phyloP scores from a whole-genome alignment of 768 basidiomycete species.

The Dentipellis sp. region DNA sequence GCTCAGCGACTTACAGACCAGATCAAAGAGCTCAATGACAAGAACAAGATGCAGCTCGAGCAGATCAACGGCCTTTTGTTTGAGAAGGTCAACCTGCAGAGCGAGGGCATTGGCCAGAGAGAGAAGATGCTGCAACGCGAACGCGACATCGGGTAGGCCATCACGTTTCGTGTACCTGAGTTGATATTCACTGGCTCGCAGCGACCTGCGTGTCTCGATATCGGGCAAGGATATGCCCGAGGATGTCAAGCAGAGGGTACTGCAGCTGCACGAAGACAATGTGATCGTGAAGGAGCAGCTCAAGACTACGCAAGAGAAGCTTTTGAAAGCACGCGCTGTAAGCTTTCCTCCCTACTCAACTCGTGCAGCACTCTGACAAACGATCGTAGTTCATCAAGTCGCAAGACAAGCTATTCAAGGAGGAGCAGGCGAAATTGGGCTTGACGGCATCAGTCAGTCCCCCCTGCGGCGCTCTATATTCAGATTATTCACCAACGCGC shows the following conservation, averaged over 20 bases:
- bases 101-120: slow-evolving; percentile 82
- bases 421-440: slow-evolving; percentile 57
- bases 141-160: slow-evolving; percentile 67
- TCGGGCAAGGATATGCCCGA: slow-evolving; percentile 76
- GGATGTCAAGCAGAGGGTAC: slow-evolving; percentile 67
- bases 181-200: slow-evolving; percentile 18
- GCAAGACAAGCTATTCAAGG: slow-evolving; percentile 84
- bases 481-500: slow-evolving; percentile 1
- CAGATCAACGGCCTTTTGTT: slow-evolving; percentile 78
- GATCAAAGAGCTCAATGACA: slow-evolving; percentile 66
- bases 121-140: slow-evolving; percentile 84
- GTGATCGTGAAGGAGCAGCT: slow-evolving; percentile 58
- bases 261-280: slow-evolving; percentile 74
- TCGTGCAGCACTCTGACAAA: neutral
- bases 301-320: slow-evolving; percentile 66
- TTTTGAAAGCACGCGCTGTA: slow-evolving; percentile 72
- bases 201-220: slow-evolving; percentile 69
- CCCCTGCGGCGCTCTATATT: neutral
- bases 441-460: slow-evolving; percentile 34
- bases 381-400: slow-evolving; percentile 74
- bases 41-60: slow-evolving; percentile 86
- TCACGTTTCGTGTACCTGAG: neutral
- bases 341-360: slow-evolving; percentile 6
- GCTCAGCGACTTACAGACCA: slow-evolving; percentile 53
- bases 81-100: slow-evolving; percentile 87